Evolutionary conservation across 805 yeast species (phyloP), one percentile per base, ranked within the genome.

Genomic region (Candida michaelii): DNA sequence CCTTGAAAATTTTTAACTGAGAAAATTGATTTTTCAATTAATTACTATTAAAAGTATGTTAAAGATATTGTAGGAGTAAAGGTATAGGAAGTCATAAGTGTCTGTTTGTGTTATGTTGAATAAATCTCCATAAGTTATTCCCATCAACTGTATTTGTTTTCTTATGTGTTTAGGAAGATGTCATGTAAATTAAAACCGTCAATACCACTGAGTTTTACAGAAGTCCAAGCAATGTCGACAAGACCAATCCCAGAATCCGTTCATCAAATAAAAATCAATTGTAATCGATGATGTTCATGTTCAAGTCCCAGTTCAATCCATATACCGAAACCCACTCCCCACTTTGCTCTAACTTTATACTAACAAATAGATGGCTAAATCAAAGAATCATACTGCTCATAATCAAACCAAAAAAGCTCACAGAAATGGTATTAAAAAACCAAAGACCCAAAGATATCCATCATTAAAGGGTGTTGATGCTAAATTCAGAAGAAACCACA

Each of bases 351-450:
- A 16, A 35, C 13, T 12, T 10, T 49, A 60, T 66, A 68, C 73
- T 42, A 42, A 42, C 45, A 13, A 17, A 9, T 44, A 65, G 77
- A 91, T 93, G 99, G 74, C 99, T 76, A 93, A 93, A 82, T 91
- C 98, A 62, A 93, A 93, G 97, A 93, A 93, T 80, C 98, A 93
- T 76, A 93, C 99, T 78, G 90, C 89, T 79, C 99, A 93, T 80
- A 93, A 93, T 95, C 98, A 91, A 80, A 87, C 85, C 89, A 86
- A 77, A 74, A 93, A 93, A 95, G 98, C 98, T 69, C 99, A 93
- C 97, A 90, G 85, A 74, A 93, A 93, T 86, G 99, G 99, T 81
- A 91, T 93, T 82, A 91, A 91, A 87, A 93, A 91, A 90, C 97
- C 97, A 65, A 87, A 82, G 84, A 85, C 96, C 70, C 77, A 82